phyloP scores from a whole-genome alignment of 192 early-diverging fungal genomes.

The Coemansia asiatica region DNA sequence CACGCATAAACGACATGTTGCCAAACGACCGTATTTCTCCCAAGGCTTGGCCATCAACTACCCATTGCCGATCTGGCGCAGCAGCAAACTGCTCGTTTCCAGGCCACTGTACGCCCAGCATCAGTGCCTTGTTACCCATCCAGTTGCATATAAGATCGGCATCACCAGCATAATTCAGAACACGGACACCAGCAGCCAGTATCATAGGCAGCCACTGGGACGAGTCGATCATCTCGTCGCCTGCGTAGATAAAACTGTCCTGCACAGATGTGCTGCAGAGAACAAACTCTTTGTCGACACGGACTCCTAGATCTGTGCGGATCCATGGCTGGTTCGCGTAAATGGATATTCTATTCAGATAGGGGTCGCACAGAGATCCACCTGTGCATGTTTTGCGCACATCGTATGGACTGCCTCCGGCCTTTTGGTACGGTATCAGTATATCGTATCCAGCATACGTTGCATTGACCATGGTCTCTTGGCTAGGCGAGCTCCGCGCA shows the following conservation, averaged over 20 bases:
- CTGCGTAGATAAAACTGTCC: constrained; percentile 71
- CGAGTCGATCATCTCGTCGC: constrained; percentile 82
- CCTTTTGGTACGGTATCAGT: constrained; percentile 72
- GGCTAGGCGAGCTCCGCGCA: neutral
- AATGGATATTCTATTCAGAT: constrained; percentile 68
- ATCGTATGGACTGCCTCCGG: constrained; percentile 91
- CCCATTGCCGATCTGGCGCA: constrained; percentile 73
- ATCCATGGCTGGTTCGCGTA: constrained; percentile 74
- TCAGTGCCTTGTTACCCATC: constrained; percentile 80
- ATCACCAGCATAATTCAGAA: constrained; percentile 86
- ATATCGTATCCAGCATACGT: constrained; percentile 76
- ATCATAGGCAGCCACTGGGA: constrained; percentile 59
- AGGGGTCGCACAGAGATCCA: constrained; percentile 76
- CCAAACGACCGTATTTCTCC: constrained; percentile 66
- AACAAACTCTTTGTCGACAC: constrained; percentile 55
- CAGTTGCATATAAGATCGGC: constrained; percentile 90
- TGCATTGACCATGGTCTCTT: constrained; percentile 20
- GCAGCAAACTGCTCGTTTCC: constrained; percentile 67
- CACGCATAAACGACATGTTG: constrained; percentile 76
- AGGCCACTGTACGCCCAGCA: constrained; percentile 75
- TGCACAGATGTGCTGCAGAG: constrained; percentile 81
- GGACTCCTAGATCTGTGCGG: constrained; percentile 67
- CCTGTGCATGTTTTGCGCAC: constrained; percentile 80
- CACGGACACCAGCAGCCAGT: constrained; percentile 71
- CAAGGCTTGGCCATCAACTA: constrained; percentile 53